phyloP scores from a whole-genome alignment of 2,329 filamentous ascomycete genomes.

The Ustulina deusta region DNA sequence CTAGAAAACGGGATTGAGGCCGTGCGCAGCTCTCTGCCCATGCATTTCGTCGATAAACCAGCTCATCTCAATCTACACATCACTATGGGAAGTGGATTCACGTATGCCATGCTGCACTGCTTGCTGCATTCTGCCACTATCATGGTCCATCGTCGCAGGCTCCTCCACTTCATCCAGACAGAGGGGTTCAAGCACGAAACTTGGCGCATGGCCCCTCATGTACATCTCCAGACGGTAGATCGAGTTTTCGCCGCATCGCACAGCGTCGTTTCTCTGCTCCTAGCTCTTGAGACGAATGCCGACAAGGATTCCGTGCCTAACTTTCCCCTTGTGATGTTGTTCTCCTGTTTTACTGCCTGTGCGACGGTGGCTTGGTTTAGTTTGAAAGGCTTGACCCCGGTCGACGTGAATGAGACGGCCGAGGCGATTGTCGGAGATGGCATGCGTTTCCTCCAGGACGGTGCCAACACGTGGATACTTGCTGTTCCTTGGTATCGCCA shows the following conservation, averaged over 20 bases:
- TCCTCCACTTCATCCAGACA: slow-evolving; percentile 68
- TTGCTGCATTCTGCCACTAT: slow-evolving; percentile 71
- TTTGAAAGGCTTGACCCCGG: slow-evolving; percentile 69
- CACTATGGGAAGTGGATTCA: slow-evolving; percentile 73
- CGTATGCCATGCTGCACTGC: slow-evolving; percentile 72
- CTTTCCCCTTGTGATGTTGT: slow-evolving; percentile 73
- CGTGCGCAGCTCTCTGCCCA: slow-evolving; percentile 66
- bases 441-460: slow-evolving; percentile 69
- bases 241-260: slow-evolving; percentile 70
- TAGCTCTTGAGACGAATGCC: slow-evolving; percentile 66
- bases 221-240: slow-evolving; percentile 65
- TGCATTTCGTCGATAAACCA: slow-evolving; percentile 71
- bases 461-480: slow-evolving; percentile 70
- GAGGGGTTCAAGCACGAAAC: slow-evolving; percentile 65
- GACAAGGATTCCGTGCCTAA: slow-evolving; percentile 71
- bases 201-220: slow-evolving; percentile 63
- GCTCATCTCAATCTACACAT: slow-evolving; percentile 72
- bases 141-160: slow-evolving; percentile 70
- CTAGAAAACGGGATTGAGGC: slow-evolving; percentile 67
- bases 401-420: slow-evolving; percentile 68
- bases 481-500: slow-evolving; percentile 71
- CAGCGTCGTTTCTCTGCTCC: slow-evolving; percentile 67
- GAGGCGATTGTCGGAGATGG: slow-evolving; percentile 69
- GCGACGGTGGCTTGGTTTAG: slow-evolving; percentile 72
- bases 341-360: slow-evolving; percentile 71